These are phyloP conservation scores for Lablab purpureus DNA, from an alignment of 306 rosid species.

Conservation along the genomic window DNA sequence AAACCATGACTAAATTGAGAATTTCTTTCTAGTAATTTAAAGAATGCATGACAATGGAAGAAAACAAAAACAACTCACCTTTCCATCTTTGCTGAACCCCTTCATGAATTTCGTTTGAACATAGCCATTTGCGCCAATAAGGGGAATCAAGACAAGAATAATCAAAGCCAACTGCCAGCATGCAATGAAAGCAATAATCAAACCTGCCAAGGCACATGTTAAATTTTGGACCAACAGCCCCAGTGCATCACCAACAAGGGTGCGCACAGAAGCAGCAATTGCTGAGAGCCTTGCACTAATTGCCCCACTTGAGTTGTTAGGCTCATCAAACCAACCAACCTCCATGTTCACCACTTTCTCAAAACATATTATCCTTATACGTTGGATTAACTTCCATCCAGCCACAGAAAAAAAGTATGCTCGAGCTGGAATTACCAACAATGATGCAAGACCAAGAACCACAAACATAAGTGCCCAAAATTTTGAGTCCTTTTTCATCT, in stretches of 20 bases:
- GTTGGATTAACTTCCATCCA: neutral
- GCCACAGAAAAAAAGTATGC: neutral
- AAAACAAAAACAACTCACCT: neutral
- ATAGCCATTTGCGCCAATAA: neutral
- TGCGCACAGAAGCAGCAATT: neutral
- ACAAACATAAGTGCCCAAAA: neutral
- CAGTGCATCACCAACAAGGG: neutral
- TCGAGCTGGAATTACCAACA: neutral
- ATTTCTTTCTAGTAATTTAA: neutral
- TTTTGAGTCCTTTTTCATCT: neutral
- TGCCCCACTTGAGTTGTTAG: neutral
- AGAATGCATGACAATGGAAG: too few relatives aligned
- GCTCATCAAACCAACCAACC: neutral
- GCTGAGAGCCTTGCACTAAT: neutral
- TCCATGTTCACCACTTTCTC: neutral
- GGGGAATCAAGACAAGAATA: neutral
- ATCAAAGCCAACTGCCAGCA: neutral
- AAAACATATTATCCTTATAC: neutral
- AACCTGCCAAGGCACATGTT: neutral
- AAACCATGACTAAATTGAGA: neutral
- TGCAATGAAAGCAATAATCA: neutral
- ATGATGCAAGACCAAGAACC: neutral
- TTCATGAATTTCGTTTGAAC: neutral
- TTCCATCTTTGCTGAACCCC: neutral
- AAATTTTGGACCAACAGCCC: neutral